Percentiles rank a stretch among this genome's conserved stretches.
Conservation (phyloP, 768 basidiomycete genomes). For the Phylloporus scabripes region DNA sequence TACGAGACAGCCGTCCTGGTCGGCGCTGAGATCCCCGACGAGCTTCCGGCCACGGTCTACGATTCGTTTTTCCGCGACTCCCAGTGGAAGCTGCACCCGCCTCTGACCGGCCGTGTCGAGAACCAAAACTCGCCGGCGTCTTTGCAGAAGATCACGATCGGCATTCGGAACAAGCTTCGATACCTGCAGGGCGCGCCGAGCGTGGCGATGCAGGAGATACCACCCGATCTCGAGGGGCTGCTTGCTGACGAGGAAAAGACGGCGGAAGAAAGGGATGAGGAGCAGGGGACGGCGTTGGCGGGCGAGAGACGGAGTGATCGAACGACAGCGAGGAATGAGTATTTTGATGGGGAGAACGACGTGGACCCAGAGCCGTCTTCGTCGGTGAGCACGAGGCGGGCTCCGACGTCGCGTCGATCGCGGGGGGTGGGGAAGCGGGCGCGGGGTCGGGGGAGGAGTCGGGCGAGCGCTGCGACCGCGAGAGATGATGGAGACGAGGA, state of each 20-base stretch:
- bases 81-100: slow-evolving; percentile 90
- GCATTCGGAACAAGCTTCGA: slow-evolving; percentile 80
- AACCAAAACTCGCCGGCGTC: slow-evolving; percentile 85
- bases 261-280: slow-evolving; percentile 66
- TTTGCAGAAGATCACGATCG: slow-evolving; percentile 82
- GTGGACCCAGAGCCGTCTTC: slow-evolving; percentile 46
- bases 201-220: slow-evolving; percentile 94
- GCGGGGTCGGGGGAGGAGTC: slow-evolving; percentile 30
- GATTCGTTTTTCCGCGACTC: slow-evolving; percentile 91
- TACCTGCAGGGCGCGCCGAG: slow-evolving; percentile 96
- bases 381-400: slow-evolving; percentile 19
- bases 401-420: slow-evolving; percentile 13
- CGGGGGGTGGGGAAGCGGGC: slow-evolving; percentile 24
- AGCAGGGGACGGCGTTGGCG: slow-evolving; percentile 48
- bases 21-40: slow-evolving; percentile 75
- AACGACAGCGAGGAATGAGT: slow-evolving; percentile 57
- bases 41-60: slow-evolving; percentile 84
- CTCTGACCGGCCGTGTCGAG: slow-evolving; percentile 84
- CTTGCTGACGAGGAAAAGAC: slow-evolving; percentile 67
- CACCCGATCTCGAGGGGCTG: slow-evolving; percentile 80
- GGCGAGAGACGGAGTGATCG: slow-evolving; percentile 51
- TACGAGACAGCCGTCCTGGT: slow-evolving; percentile 95
- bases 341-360: slow-evolving; percentile 68
- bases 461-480: slow-evolving; percentile 26
- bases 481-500: slow-evolving; percentile 37